These are phyloP conservation scores for Phytophthora pisi DNA, from an alignment of 352 stramenopile species.

Conservation along the genomic window DNA sequence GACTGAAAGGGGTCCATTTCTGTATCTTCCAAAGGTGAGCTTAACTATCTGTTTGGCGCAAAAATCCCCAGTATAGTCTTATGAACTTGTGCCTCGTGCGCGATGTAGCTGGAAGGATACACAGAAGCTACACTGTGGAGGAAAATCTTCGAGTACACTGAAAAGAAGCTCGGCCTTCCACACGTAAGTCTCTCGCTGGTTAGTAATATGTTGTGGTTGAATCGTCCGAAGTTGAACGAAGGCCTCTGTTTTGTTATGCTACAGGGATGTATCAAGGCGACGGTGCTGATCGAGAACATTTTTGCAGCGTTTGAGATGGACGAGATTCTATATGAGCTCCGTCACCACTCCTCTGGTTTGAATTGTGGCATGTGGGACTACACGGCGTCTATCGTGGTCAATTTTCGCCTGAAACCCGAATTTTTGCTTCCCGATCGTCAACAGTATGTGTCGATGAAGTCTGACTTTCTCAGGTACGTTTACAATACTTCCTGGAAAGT, in stretches of 20 bases:
- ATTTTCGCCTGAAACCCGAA: conserved; percentile 80
- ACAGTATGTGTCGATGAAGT: conserved; percentile 76
- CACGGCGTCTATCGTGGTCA: conserved; percentile 96
- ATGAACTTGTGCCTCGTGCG: conserved; percentile 3
- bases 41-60: not conserved
- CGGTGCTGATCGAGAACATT: conserved; percentile 96
- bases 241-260: not conserved
- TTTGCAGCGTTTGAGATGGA: conserved; percentile 98
- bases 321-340: conserved; percentile 95
- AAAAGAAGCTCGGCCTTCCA: conserved; percentile 88
- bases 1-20: conserved; percentile 87
- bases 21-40: conserved; percentile 93
- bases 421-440: conserved; percentile 93
- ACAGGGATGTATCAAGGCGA: conserved; percentile 86
- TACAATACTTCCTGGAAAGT: not conserved
- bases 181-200: conserved; percentile 37
- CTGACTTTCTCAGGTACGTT: conserved; percentile 57
- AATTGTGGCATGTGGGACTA: conserved; percentile 99
- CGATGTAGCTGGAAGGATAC: conserved; percentile 84
- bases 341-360: conserved; percentile 93
- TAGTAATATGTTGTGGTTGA: too few relatives aligned
- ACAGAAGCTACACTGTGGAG: conserved; percentile 96
- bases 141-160: conserved; percentile 93
- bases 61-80: not conserved
- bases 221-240: not conserved